Evolutionary conservation across 768 basidiomycete species (phyloP).

Genomic region (Tubosaeta sp.): DNA sequence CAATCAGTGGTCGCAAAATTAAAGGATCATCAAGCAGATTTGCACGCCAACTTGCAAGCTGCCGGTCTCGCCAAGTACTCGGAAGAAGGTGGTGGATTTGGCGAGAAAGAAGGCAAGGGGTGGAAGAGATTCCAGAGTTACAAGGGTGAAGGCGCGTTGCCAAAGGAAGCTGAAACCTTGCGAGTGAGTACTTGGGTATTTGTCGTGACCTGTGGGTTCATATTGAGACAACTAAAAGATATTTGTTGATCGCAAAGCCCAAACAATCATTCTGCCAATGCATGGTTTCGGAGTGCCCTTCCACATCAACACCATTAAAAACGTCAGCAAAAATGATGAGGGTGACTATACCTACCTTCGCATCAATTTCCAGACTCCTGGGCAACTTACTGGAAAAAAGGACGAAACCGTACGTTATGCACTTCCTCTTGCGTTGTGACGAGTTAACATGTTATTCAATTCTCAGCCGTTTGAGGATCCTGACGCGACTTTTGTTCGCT

Average conservation of each 20-base stretch:
- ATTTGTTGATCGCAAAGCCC: constrained; percentile 83
- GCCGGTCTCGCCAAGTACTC: constrained; percentile 83
- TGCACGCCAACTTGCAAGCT: constrained; percentile 71
- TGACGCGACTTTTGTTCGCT: constrained; percentile 93
- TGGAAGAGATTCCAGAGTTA: constrained; percentile 98
- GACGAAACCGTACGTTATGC: constrained; percentile 79
- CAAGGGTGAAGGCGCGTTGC: constrained; percentile 88
- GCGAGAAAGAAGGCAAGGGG: constrained; percentile 83
- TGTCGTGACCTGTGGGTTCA: constrained; percentile 2
- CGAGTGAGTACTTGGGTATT: constrained; percentile 49
- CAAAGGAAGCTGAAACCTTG: constrained; percentile 73
- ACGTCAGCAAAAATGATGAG: constrained; percentile 95
- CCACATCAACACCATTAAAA: constrained; percentile 98
- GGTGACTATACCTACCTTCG: constrained; percentile 91
- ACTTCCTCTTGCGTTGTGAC: neutral
- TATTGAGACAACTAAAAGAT: constrained; percentile 50
- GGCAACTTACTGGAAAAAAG: constrained; percentile 95
- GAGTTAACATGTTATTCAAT: neutral
- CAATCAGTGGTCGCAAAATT: constrained; percentile 74
- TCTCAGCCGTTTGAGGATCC: constrained; percentile 91
- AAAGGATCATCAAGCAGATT: constrained; percentile 80
- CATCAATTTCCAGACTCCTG: constrained; percentile 98
- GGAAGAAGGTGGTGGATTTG: constrained; percentile 69
- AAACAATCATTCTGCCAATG: constrained; percentile 87
- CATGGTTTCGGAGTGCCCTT: constrained; percentile 96